Conservation (phyloP, 257 asterid genomes). For the Solanum phureja region DNA sequence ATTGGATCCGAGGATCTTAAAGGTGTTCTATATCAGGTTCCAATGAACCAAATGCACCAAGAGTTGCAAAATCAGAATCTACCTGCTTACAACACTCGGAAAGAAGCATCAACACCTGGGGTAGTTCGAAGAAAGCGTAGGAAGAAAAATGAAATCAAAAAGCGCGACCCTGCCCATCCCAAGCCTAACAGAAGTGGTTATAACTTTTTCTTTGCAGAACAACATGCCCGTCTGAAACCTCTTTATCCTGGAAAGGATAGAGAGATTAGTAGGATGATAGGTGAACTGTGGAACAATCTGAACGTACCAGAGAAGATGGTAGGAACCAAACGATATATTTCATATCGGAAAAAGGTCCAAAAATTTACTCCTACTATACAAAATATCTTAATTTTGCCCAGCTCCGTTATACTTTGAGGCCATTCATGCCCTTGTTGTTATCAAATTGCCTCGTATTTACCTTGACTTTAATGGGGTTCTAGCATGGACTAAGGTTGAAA, state of each 20-base stretch:
- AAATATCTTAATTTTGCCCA: not conserved
- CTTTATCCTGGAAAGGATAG: conserved; percentile 60
- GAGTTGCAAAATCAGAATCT: conserved; percentile 15
- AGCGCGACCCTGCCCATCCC: conserved; percentile 79
- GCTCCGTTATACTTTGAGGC: not conserved
- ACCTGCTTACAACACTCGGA: not conserved
- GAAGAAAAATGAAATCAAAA: conserved; percentile 62
- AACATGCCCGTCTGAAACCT: conserved; percentile 67
- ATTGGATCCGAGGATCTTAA: conserved; percentile 60
- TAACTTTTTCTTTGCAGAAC: conserved; percentile 85
- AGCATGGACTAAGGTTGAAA: not conserved
- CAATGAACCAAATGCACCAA: conserved; percentile 4
- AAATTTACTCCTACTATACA: not conserved
- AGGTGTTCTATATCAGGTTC: conserved; percentile 71
- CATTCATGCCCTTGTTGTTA: not conserved
- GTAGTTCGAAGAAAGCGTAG: conserved; percentile 50
- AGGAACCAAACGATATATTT: conserved; percentile 4
- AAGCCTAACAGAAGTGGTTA: conserved; percentile 91
- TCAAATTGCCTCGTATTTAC: not conserved
- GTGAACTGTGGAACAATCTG: conserved; percentile 75
- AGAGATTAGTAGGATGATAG: conserved; percentile 77
- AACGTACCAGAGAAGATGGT: conserved; percentile 59
- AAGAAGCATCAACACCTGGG: conserved; percentile 16
- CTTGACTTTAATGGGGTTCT: not conserved
- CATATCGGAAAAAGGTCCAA: not conserved